A percentile compares a stretch with the other conserved stretches of the same genome.
These are phyloP conservation scores for Melastoma candidum DNA, from an alignment of 441 rosid species.

Conservation along the genomic window DNA sequence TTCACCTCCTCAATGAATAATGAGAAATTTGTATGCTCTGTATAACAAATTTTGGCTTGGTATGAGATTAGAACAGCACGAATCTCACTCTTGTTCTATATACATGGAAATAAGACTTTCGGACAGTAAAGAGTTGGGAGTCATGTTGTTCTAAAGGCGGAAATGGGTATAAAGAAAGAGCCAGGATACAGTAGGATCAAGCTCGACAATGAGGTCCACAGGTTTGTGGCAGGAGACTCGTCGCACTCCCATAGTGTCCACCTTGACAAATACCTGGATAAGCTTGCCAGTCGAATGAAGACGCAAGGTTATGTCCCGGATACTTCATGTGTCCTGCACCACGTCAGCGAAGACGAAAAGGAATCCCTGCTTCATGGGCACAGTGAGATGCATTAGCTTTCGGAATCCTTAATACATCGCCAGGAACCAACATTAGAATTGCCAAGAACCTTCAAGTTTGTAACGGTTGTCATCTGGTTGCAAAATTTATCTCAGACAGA, in stretches of 20 bases:
- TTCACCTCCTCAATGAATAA: too few relatives aligned
- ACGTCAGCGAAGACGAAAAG: conserved; percentile 68
- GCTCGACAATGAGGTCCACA: conserved; percentile 47
- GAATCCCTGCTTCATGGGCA: conserved; percentile 76
- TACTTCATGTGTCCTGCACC: conserved; percentile 78
- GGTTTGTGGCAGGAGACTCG: conserved; percentile 47
- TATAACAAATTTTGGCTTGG: too few relatives aligned
- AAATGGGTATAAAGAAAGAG: conserved; percentile 52
- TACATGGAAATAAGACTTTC: too few relatives aligned
- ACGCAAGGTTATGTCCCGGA: conserved; percentile 74
- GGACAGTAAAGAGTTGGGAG: too few relatives aligned
- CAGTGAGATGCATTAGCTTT: conserved; percentile 90
- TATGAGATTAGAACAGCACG: too few relatives aligned
- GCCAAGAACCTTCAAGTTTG: conserved; percentile 88
- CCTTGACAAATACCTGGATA: conserved; percentile 45
- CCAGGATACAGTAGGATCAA: conserved; percentile 78
- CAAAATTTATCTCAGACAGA: conserved; percentile 65
- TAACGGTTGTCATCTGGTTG: conserved; percentile 68
- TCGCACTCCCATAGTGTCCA: conserved; percentile 52
- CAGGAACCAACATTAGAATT: conserved; percentile 62
- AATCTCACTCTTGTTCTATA: too few relatives aligned
- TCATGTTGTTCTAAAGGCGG: conserved; percentile 6
- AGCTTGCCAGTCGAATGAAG: conserved; percentile 51
- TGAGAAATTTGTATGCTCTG: too few relatives aligned
- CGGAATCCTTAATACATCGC: conserved; percentile 63